Evolutionary conservation across 2,329 filamentous ascomycete genomes (phyloP), one percentile per base, ranked within the genome.

Genomic region (Diaporthe australafricana): DNA sequence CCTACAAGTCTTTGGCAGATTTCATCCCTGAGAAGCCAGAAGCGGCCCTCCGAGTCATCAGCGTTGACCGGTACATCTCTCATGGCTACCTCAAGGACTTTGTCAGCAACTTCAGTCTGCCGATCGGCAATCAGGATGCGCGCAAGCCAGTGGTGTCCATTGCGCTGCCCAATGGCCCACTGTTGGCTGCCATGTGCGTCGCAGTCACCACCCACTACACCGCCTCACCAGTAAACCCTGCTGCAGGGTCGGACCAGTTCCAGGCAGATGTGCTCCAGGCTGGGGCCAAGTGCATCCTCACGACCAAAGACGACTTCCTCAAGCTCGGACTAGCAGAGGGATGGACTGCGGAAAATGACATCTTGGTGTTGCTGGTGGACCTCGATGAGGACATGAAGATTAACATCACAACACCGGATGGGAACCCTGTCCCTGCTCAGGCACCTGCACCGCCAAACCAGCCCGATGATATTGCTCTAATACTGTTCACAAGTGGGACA

Each of bases 401-500:
- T 30, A 30, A 25, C 22, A 47, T 73, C 30, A 66, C 65, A 0
- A 22, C 52, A 9, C 35, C 45, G 14, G 48, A 70, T 35, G 72
- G 72, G 12, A 42, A 12, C 5, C 22, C 30, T 5, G 22, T 69
- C 2, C 22, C 38, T 6, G 16, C 50, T 30, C 32, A 52, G 12
- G n/a, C 22, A 5, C 9, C 70, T 8, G 50, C 57, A n/a, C 5
- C 57, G n/a, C 65, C 70, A 6, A 73, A 73, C 20, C 22, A 35
- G 7, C 89, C 92, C n/a, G 92, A 95, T 74, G 94, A 97, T 84
- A 87, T 94, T 27, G 83, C 82, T 5, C 81, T 90, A 66, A 81
- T 89, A 56, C 81, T 90, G 1, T 89, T 89, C 76, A 90, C 88
- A 0, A 88, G 86, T 71, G 88, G 88, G 22, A 90, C 88, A 0